Percentiles rank a stretch among this genome's conserved stretches.
phyloP scores from a whole-genome alignment of 129 eudicot genomes.

The Helichrysum umbraculigerum region DNA sequence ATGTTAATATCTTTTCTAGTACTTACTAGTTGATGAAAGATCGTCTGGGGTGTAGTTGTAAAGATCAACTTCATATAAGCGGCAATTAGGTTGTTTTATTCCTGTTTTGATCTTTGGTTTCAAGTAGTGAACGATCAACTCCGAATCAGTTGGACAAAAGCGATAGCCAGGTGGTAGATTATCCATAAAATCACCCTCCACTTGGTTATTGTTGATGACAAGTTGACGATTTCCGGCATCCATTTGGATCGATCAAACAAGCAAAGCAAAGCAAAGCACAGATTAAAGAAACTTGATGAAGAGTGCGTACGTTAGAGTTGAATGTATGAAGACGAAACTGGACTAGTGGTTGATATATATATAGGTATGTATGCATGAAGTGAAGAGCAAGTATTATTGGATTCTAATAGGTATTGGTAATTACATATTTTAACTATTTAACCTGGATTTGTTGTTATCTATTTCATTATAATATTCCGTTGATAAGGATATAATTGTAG shows the following conservation, averaged over 20 bases:
- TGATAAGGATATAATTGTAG: too few species aligned
- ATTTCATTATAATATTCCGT: too few species aligned
- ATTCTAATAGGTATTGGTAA: too few species aligned
- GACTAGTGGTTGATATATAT: too few species aligned
- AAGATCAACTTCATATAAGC: slow-evolving; percentile 17
- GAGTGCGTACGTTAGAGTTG: too few species aligned
- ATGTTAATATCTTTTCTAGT: too few species aligned
- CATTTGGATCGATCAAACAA: neutral
- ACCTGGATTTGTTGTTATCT: too few species aligned
- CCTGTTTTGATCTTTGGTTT: slow-evolving; percentile 4
- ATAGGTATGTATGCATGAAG: too few species aligned
- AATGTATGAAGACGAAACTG: too few species aligned
- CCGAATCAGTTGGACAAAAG: slow-evolving; percentile 20
- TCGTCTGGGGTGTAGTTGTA: slow-evolving; percentile 13
- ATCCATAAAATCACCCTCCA: neutral
- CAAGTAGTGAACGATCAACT: slow-evolving; percentile 20
- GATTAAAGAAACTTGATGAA: neutral
- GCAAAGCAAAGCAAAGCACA: neutral
- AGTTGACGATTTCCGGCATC: neutral
- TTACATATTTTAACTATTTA: too few species aligned
- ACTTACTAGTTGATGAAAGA: neutral
- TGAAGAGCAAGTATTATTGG: too few species aligned
- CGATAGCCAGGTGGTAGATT: slow-evolving; percentile 15
- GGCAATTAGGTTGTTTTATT: slow-evolving; percentile 1
- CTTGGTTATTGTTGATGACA: neutral